phyloP scores from a whole-genome alignment of 257 asterid genomes.

The Mentha longifolia region DNA sequence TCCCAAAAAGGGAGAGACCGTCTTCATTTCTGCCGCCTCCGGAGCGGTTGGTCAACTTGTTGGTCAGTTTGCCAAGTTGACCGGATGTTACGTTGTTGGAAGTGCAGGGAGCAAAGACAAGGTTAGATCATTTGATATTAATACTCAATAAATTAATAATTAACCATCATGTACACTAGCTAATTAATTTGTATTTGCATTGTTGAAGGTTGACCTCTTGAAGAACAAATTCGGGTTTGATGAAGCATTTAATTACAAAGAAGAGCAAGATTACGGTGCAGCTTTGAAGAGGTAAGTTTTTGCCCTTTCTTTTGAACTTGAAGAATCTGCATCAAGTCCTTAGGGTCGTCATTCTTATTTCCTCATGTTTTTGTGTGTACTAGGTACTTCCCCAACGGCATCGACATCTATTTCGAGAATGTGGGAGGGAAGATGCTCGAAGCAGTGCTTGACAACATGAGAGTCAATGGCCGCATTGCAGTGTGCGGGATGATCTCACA shows the following conservation, averaged over 20 bases:
- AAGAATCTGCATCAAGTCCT: too few species aligned
- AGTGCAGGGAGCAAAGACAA: conserved; percentile 55
- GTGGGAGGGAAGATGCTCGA: conserved; percentile 65
- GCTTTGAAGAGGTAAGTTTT: conserved; percentile 50
- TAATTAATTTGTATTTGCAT: neutral
- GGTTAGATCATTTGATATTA: conserved; percentile 28
- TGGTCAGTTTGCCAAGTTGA: conserved; percentile 43
- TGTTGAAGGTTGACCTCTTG: conserved; percentile 54
- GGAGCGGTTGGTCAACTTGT: conserved; percentile 35
- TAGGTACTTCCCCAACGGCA: conserved; percentile 57
- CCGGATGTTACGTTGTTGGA: conserved; percentile 58
- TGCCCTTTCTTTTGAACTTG: neutral
- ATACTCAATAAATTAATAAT: neutral
- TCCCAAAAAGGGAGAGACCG: conserved; percentile 46
- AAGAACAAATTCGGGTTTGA: conserved; percentile 58
- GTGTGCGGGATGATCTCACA: conserved; percentile 68
- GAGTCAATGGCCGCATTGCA: conserved; percentile 44
- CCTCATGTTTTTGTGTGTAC: too few species aligned
- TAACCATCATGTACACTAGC: neutral
- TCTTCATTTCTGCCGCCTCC: conserved; percentile 33
- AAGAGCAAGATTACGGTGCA: conserved; percentile 46
- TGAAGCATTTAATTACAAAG: conserved; percentile 57
- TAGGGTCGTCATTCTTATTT: too few species aligned
- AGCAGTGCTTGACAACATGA: conserved; percentile 58
- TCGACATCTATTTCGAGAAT: conserved; percentile 59